Evolutionary conservation across 805 yeast genomes (phyloP).

Genomic region (Blastobotrys americana): DNA sequence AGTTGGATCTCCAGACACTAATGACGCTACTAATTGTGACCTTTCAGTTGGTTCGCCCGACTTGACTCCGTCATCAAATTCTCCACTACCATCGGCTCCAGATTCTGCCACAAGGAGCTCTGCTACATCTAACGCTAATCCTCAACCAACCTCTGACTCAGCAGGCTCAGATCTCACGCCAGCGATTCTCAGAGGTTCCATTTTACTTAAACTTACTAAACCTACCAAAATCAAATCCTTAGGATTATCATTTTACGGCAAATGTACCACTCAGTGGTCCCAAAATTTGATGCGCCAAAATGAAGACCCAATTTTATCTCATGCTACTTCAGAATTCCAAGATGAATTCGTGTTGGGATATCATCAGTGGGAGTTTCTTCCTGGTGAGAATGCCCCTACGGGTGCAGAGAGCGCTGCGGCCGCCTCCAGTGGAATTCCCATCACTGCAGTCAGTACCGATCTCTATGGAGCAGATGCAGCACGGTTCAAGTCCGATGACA

Average conservation of each 20-base stretch:
- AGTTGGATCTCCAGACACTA: background rate
- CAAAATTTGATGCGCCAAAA: slow-evolving; percentile 38
- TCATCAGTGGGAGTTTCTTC: slow-evolving; percentile 32
- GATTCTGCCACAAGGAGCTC: slow-evolving; percentile 1
- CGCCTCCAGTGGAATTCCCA: slow-evolving; percentile 8
- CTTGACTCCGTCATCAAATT: background rate
- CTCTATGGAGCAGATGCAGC: slow-evolving; percentile 31
- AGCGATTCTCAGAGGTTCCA: slow-evolving; percentile 68
- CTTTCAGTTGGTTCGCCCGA: no score
- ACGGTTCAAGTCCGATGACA: slow-evolving; percentile 13
- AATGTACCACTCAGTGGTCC: slow-evolving; percentile 81
- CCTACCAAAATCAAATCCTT: slow-evolving; percentile 65
- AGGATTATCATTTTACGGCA: slow-evolving; percentile 57
- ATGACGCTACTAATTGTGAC: no score
- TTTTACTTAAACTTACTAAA: slow-evolving; percentile 62
- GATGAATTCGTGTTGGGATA: slow-evolving; percentile 27
- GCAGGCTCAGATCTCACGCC: slow-evolving; percentile 18
- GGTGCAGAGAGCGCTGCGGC: slow-evolving; percentile 18
- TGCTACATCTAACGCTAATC: slow-evolving; percentile 1
- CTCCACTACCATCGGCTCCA: background rate
- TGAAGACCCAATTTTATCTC: slow-evolving; percentile 22
- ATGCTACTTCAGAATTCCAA: slow-evolving; percentile 27
- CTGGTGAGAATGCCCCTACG: slow-evolving; percentile 6
- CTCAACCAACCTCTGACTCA: slow-evolving; percentile 4
- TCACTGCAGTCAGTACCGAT: slow-evolving; percentile 26